Conservation (phyloP, 2,329 filamentous ascomycete genomes). For the Fusarium hainanense region DNA sequence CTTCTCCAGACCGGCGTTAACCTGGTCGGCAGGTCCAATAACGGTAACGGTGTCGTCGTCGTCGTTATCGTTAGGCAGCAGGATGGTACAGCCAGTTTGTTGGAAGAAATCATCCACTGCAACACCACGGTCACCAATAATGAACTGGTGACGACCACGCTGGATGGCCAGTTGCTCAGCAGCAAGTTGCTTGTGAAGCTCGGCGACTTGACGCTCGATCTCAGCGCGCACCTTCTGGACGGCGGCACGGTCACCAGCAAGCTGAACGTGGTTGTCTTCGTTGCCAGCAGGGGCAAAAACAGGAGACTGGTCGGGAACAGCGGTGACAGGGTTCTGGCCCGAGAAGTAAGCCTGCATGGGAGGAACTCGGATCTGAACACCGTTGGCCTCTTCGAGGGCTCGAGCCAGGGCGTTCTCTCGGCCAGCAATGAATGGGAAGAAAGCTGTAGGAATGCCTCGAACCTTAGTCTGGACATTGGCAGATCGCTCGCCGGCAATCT, state of each 20-base stretch:
- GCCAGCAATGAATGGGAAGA: constrained; percentile 94
- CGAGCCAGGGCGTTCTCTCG: constrained; percentile 75
- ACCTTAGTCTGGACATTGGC: constrained; percentile 85
- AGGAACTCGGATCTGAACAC: constrained; percentile 85
- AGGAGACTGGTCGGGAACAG: constrained; percentile 71
- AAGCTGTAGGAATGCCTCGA: constrained; percentile 86
- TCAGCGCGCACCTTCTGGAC: constrained; percentile 83
- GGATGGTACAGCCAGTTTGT: constrained; percentile 89
- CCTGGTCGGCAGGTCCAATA: constrained; percentile 79
- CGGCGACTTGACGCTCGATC: constrained; percentile 81
- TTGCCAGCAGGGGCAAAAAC: constrained; percentile 76
- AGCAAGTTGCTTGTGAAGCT: constrained; percentile 80
- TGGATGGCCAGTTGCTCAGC: constrained; percentile 85
- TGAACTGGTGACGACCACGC: constrained; percentile 91
- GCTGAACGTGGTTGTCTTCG: constrained; percentile 79
- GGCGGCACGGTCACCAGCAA: constrained; percentile 85
- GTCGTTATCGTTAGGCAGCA: constrained; percentile 81
- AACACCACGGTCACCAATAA: constrained; percentile 85
- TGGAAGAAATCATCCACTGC: constrained; percentile 87
- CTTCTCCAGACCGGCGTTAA: constrained; percentile 80
- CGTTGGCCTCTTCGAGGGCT: constrained; percentile 79
- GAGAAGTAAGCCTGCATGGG: constrained; percentile 81
- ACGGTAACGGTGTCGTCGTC: constrained; percentile 87
- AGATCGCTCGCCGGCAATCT: constrained; percentile 87
- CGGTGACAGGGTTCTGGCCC: constrained; percentile 72